phyloP scores from a whole-genome alignment of 176 grass and related monocot genomes.

The Oryza meridionalis region DNA sequence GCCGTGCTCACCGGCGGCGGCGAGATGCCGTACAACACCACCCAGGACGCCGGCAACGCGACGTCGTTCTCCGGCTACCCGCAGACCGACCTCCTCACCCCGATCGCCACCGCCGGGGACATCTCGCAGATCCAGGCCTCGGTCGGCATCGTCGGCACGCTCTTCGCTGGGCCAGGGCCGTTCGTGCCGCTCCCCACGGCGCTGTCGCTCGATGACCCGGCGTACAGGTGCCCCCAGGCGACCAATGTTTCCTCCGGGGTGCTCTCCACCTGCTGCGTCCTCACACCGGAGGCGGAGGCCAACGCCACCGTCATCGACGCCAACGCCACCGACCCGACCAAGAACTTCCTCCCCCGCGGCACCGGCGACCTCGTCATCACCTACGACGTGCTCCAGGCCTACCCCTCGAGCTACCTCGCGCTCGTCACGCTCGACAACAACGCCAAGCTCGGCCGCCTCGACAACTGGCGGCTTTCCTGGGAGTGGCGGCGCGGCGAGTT shows the following conservation, averaged over 20 bases:
- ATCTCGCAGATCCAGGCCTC: conserved; percentile 49
- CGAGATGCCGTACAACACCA: conserved; percentile 78
- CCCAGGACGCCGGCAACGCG: conserved; percentile 59
- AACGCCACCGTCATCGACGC: conserved; percentile 48
- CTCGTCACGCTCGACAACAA: conserved; percentile 87
- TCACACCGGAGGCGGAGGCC: conserved; percentile 56
- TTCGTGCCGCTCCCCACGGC: conserved; percentile 57
- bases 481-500: conserved; percentile 81
- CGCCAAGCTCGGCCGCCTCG: conserved; percentile 77
- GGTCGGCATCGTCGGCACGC: conserved; percentile 67
- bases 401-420: conserved; percentile 72
- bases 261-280: conserved; percentile 74
- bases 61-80: conserved; percentile 87
- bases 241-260: not conserved
- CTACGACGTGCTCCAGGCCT: conserved; percentile 80
- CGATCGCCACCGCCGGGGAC: conserved; percentile 76
- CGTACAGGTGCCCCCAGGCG: conserved; percentile 62
- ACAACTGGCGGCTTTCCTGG: conserved; percentile 87
- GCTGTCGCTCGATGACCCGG: conserved; percentile 54
- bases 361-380: conserved; percentile 82
- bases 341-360: conserved; percentile 57
- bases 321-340: conserved; percentile 57
- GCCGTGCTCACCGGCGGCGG: conserved; percentile 73
- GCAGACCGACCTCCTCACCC: conserved; percentile 77
- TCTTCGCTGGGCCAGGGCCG: conserved; percentile 53